These are phyloP conservation scores for Neoboletus brunneissimus DNA, from an alignment of 768 basidiomycete species.

Conservation along the genomic window DNA sequence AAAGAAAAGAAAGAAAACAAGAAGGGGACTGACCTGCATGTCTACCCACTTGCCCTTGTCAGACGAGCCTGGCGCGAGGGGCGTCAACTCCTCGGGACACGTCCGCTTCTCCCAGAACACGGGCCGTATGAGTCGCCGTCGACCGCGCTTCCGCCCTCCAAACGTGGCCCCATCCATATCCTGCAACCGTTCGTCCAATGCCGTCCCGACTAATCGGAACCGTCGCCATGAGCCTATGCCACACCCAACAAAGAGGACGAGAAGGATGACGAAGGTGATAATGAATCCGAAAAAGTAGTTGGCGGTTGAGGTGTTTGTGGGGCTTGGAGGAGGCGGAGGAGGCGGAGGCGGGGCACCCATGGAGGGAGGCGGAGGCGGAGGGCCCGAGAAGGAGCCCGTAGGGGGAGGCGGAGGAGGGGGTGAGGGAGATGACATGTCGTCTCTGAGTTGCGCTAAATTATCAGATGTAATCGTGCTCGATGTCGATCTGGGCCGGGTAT, in stretches of 20 bases:
- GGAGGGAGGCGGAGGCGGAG: background rate
- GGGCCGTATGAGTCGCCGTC: constrained; percentile 19
- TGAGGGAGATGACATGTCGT: constrained; percentile 13
- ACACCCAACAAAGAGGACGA: constrained; percentile 52
- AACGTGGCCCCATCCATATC: constrained; percentile 11
- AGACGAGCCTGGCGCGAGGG: background rate
- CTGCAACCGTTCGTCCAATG: constrained; percentile 22
- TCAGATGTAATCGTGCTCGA: background rate
- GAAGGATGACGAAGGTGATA: constrained; percentile 32
- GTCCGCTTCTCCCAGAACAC: constrained; percentile 23
- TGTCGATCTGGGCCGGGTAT: constrained; percentile 9
- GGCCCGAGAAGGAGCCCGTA: background rate
- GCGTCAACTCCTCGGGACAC: background rate
- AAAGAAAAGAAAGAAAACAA: background rate
- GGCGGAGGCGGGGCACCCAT: background rate
- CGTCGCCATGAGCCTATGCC: constrained; percentile 48
- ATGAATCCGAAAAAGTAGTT: constrained; percentile 36
- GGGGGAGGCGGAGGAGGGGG: background rate
- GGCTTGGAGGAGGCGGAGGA: background rate
- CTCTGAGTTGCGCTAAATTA: background rate
- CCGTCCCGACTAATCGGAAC: constrained; percentile 17
- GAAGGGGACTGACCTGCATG: constrained; percentile 22
- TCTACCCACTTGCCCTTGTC: constrained; percentile 10
- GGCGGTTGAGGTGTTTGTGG: constrained; percentile 1
- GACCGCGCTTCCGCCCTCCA: constrained; percentile 11